Percentiles rank a stretch among this genome's conserved stretches.
phyloP scores from a whole-genome alignment of 2,329 filamentous ascomycete species.

The Aspergillus terreus region DNA sequence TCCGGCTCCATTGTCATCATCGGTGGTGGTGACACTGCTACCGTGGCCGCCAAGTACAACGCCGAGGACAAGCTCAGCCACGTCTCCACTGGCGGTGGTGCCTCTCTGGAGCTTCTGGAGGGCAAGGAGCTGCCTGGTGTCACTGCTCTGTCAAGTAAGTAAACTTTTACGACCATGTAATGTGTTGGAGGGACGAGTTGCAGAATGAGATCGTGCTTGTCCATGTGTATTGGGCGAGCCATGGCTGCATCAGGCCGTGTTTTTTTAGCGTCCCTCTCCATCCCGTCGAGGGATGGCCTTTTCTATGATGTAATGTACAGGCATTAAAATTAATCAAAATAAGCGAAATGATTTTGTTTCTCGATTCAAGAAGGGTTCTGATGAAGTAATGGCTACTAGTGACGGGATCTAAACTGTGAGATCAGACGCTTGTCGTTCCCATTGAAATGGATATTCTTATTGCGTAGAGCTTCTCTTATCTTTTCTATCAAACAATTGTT shows the following conservation, averaged over 20 bases:
- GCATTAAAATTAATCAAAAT: slow-evolving; percentile 22
- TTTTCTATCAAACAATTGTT: too few relatives aligned
- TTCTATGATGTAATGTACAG: slow-evolving; percentile 33
- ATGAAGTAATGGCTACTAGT: slow-evolving; percentile 20
- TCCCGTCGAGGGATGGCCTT: background rate
- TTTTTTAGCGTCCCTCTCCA: background rate
- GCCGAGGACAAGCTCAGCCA: slow-evolving; percentile 97
- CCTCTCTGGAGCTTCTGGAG: slow-evolving; percentile 92
- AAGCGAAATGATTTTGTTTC: slow-evolving; percentile 13
- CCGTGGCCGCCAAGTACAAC: slow-evolving; percentile 93
- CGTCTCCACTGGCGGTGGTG: slow-evolving; percentile 94
- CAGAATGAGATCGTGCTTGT: slow-evolving; percentile 6
- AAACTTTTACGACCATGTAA: slow-evolving; percentile 24
- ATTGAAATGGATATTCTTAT: too few relatives aligned
- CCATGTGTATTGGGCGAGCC: slow-evolving; percentile 4
- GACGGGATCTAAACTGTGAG: slow-evolving; percentile 27
- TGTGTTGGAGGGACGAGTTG: slow-evolving; percentile 1
- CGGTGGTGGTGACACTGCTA: slow-evolving; percentile 95
- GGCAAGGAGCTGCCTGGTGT: slow-evolving; percentile 97
- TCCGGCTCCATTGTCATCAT: slow-evolving; percentile 96
- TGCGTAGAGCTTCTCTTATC: too few relatives aligned
- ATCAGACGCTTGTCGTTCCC: background rate
- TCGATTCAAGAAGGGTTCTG: slow-evolving; percentile 16
- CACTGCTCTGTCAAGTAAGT: slow-evolving; percentile 76
- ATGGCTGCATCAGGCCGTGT: too few relatives aligned